Percentiles rank a stretch among this genome's conserved stretches.
phyloP scores from a whole-genome alignment of 1,139 yeast genomes.

The Zhuliangozyma parablackwelliae region DNA sequence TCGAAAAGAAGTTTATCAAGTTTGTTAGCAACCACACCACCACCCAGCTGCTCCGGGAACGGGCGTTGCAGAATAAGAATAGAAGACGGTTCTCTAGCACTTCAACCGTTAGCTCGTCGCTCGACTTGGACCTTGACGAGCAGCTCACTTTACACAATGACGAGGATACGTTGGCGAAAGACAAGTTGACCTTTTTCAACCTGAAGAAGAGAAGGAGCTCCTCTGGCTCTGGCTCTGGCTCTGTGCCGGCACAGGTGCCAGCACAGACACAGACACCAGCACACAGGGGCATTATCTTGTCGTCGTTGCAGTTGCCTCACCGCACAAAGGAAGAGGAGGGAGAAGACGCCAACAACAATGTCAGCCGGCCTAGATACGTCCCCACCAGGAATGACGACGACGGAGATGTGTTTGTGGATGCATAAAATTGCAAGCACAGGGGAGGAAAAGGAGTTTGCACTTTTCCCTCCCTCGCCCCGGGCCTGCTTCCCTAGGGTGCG shows the following conservation, averaged over 20 bases:
- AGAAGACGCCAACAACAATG: conserved; percentile 1
- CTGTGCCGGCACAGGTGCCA: too few species aligned
- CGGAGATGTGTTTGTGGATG: conserved; percentile 26
- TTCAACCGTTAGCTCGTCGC: conserved; percentile 12
- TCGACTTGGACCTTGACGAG: conserved; percentile 8
- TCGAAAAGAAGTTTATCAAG: conserved; percentile 45
- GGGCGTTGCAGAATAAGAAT: conserved; percentile 24
- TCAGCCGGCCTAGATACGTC: conserved; percentile 12
- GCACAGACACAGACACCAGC: too few species aligned
- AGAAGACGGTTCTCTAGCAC: conserved; percentile 21
- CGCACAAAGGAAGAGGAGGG: neutral
- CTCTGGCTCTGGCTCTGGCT: neutral
- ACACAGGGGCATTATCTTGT: conserved; percentile 8
- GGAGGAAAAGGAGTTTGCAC: too few species aligned
- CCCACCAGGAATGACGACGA: conserved; percentile 26
- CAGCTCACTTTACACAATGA: neutral
- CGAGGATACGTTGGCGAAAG: too few species aligned
- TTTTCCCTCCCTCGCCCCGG: too few species aligned
- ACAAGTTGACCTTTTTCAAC: neutral
- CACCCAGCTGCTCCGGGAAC: conserved; percentile 22
- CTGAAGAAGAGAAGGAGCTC: conserved; percentile 5
- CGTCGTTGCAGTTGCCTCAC: conserved; percentile 13
- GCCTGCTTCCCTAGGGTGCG: too few species aligned
- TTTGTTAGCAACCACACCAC: conserved; percentile 24
- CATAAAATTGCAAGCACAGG: too few species aligned